A percentile compares a stretch with the other conserved stretches of the same genome.
Evolutionary conservation across 192 early-diverging fungal genomes (phyloP).

Genomic region (Podila horticola): DNA sequence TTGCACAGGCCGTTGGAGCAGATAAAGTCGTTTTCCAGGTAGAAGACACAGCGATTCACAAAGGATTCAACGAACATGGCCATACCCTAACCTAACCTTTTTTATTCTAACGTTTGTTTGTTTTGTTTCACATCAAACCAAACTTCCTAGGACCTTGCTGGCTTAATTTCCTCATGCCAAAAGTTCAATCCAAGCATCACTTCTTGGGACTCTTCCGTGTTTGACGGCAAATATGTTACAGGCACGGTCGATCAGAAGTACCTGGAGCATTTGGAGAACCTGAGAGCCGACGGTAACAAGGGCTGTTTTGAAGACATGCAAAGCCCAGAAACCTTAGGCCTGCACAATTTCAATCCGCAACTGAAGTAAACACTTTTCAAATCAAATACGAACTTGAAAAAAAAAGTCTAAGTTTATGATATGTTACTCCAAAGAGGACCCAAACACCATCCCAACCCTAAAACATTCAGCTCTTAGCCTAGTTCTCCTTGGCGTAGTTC

Average conservation of each 20-base stretch:
- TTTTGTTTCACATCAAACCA: neutral
- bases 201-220: slow-evolving; percentile 96
- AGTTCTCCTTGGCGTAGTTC: slow-evolving; percentile 46
- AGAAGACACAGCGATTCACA: neutral
- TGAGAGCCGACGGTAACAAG: slow-evolving; percentile 62
- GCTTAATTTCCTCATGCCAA: slow-evolving; percentile 84
- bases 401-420: too few species aligned
- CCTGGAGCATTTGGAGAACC: slow-evolving; percentile 62
- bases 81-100: too few species aligned
- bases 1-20: slow-evolving; percentile 92
- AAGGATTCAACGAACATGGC: neutral
- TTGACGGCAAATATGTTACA: slow-evolving; percentile 94
- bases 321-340: slow-evolving; percentile 37
- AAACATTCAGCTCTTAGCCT: neutral
- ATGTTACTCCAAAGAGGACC: too few species aligned
- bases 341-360: slow-evolving; percentile 18
- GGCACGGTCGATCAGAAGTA: slow-evolving; percentile 79
- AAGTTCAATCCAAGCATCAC: slow-evolving; percentile 87
- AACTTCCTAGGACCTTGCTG: slow-evolving; percentile 70
- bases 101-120: too few species aligned
- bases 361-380: neutral
- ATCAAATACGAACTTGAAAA: too few species aligned
- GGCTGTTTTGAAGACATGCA: slow-evolving; percentile 30
- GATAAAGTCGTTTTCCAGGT: slow-evolving; percentile 96
- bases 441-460: too few species aligned